Percentiles rank a stretch among this genome's conserved stretches.
Evolutionary conservation across 495 filamentous ascomycete species (phyloP).

Genomic region (Penicillium canescens): DNA sequence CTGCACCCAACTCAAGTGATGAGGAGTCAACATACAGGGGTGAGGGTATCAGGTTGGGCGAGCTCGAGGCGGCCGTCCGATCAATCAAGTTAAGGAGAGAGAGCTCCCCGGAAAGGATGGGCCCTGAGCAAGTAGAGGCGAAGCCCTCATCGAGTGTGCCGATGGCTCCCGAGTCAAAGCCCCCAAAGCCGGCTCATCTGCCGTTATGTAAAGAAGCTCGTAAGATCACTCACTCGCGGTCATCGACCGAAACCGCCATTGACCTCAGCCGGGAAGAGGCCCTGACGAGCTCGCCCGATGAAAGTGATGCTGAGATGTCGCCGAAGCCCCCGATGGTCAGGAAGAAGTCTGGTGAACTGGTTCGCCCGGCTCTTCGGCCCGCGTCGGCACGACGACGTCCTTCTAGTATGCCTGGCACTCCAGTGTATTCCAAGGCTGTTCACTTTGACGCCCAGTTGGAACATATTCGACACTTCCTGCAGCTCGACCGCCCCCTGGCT

Average conservation of each 20-base stretch:
- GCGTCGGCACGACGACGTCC: slow-evolving; percentile 71
- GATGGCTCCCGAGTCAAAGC: slow-evolving; percentile 1
- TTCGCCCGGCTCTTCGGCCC: slow-evolving; percentile 85
- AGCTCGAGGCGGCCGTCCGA: slow-evolving; percentile 81
- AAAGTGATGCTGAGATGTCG: slow-evolving; percentile 54
- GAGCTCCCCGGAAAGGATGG: slow-evolving; percentile 58
- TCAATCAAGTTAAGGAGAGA: slow-evolving; percentile 69
- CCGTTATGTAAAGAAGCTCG: slow-evolving; percentile 57
- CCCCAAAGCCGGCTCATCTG: slow-evolving; percentile 22
- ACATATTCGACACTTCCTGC: slow-evolving; percentile 91
- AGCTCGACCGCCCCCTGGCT: slow-evolving; percentile 88
- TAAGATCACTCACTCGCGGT: slow-evolving; percentile 79
- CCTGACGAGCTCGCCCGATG: slow-evolving; percentile 62
- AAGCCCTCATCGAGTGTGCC: slow-evolving; percentile 28
- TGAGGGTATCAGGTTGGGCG: slow-evolving; percentile 66
- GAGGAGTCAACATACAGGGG: slow-evolving; percentile 64
- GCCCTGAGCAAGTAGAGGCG: slow-evolving; percentile 32
- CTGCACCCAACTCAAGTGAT: slow-evolving; percentile 73
- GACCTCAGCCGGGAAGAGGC: slow-evolving; percentile 53
- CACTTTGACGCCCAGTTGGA: slow-evolving; percentile 95
- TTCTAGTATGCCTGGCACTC: slow-evolving; percentile 96
- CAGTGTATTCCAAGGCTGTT: slow-evolving; percentile 90
- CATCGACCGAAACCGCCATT: slow-evolving; percentile 75
- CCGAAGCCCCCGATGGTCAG: slow-evolving; percentile 83
- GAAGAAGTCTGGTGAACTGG: slow-evolving; percentile 97